Evolutionary conservation across 1,284 basidiomycete genomes (phyloP), one percentile per base, ranked within the genome.

Genomic region (Apiotrichum akiyoshidainum): DNA sequence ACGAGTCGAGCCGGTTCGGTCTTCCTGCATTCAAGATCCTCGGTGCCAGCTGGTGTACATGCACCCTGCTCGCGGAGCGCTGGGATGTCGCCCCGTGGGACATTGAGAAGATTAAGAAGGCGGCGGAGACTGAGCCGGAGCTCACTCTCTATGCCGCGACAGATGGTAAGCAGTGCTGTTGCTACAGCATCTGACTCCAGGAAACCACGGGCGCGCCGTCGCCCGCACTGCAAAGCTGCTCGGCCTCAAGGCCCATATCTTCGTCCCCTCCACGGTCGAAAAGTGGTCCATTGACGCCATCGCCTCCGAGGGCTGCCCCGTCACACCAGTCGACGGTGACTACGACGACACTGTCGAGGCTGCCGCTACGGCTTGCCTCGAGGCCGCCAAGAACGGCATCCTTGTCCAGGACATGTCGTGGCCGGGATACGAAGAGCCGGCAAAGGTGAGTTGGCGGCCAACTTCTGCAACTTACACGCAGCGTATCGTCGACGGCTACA

Each of bases 21-120:
- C 56, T 63, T 22, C 61, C 61, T 5, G 61, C 61, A 35, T 63
- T 63, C 58, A 63, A 63, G 54, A 49, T 63, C 10, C 58, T 63
- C 33, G 61, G 61, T 5, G 61, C 61, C 31, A 63, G 61, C 54
- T 63, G 58, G 58, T 58, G 49, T 1, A 48, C 59, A 14, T 54
- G 53, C 26, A 46, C 50, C 8, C 16, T 56, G 9, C 54, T 63
- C 3, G 58, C 46, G 1, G 31, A 53, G 35, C 49, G 61, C 26
- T 63, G 56, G 50, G 61, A 58, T 11, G 42, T 63, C 0, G 50
- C 49, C 3, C 58, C 61, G 1, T 60, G 58, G 58, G 58, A 63
- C 34, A 33, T 63, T 16, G 54, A 55, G 10, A 50, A 17, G 33
- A 22, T 63, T 17, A 44, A 48, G 39, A 34, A 2, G 5, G 13